These are phyloP conservation scores for Aaosphaeria arxii DNA, from an alignment of 2,329 filamentous ascomycete species.

Conservation along the genomic window DNA sequence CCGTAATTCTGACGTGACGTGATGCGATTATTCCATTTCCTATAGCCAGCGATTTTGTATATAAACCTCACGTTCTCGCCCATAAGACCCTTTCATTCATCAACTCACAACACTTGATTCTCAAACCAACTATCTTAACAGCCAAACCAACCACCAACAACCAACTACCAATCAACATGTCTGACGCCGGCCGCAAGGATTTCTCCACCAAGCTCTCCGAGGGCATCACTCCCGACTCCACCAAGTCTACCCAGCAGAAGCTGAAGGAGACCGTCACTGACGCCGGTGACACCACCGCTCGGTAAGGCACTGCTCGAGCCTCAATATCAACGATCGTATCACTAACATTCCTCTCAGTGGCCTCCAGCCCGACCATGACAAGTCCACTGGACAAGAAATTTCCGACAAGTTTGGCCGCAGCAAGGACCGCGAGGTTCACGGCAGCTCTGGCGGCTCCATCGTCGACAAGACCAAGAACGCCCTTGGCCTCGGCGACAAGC, in stretches of 20 bases:
- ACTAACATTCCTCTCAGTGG: constrained; percentile 36
- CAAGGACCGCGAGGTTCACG: constrained; percentile 38
- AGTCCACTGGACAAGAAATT: constrained; percentile 53
- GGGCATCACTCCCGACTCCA: constrained; percentile 56
- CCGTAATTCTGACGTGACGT: too few species aligned
- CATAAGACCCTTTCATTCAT: constrained; percentile 9
- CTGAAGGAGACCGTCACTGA: constrained; percentile 56
- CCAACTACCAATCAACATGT: constrained; percentile 48
- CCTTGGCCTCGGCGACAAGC: constrained; percentile 43
- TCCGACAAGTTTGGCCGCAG: constrained; percentile 39
- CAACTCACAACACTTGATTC: constrained; percentile 10
- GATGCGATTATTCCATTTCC: too few species aligned
- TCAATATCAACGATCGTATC: neutral
- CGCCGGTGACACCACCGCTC: constrained; percentile 53
- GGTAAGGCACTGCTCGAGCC: constrained; percentile 31
- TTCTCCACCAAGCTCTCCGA: constrained; percentile 55
- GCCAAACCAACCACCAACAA: constrained; percentile 20
- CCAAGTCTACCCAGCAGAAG: constrained; percentile 62
- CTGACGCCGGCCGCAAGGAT: constrained; percentile 62
- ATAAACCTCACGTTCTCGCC: too few species aligned
- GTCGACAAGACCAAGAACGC: constrained; percentile 49
- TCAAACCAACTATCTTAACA: constrained; percentile 12
- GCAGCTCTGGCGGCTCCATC: constrained; percentile 36
- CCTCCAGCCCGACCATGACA: constrained; percentile 51
- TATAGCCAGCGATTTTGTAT: too few species aligned